Percentiles rank a stretch among this genome's conserved stretches.
These are phyloP conservation scores for Lipomyces starkeyi DNA, from an alignment of 805 yeast species.

Conservation along the genomic window DNA sequence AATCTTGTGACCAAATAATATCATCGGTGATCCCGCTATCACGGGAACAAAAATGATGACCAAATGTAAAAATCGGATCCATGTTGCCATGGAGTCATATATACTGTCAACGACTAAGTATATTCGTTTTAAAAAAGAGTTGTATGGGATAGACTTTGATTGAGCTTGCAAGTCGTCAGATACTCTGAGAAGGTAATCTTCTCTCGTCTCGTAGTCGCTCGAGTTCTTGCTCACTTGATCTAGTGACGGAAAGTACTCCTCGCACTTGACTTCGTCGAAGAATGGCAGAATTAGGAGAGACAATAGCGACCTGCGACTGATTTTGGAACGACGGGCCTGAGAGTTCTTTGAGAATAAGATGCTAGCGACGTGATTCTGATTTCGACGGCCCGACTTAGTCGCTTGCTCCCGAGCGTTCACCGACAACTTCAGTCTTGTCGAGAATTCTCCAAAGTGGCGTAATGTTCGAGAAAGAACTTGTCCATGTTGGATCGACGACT, in stretches of 20 bases:
- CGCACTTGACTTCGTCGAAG: background rate
- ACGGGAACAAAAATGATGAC: conserved; percentile 73
- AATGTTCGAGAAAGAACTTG: background rate
- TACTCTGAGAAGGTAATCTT: conserved; percentile 29
- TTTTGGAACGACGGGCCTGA: background rate
- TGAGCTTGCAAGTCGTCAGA: conserved; percentile 16
- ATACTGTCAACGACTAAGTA: background rate
- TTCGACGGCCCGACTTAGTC: background rate
- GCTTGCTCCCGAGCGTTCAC: background rate
- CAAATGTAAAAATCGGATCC: conserved; percentile 72
- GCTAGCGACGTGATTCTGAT: background rate
- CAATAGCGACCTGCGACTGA: background rate
- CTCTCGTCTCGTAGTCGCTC: conserved; percentile 21
- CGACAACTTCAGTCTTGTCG: background rate
- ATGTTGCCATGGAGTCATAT: conserved; percentile 70
- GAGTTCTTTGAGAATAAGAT: background rate
- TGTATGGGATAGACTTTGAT: conserved; percentile 11
- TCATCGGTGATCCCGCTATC: conserved; percentile 65
- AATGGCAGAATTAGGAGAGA: background rate
- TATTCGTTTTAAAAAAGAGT: background rate
- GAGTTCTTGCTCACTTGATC: conserved; percentile 20
- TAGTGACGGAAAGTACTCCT: conserved; percentile 22
- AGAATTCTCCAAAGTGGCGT: background rate
- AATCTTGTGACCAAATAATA: conserved; percentile 54
- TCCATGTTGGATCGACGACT: background rate